Base-by-base conservation (phyloP, 345 rosid species). In the Lagerstroemia speciosa region DNA sequence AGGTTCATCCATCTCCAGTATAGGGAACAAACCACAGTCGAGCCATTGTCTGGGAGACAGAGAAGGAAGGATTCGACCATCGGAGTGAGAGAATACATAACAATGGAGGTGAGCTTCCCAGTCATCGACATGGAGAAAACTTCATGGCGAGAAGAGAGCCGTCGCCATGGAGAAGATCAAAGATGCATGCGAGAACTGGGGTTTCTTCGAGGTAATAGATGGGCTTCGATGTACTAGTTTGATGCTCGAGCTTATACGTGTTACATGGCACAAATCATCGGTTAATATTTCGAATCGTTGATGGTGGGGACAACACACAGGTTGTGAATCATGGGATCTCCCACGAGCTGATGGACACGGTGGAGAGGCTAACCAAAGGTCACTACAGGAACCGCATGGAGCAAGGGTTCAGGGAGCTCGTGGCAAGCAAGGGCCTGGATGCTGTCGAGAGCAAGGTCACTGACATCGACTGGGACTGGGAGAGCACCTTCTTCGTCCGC, bases 171-270 rank as follows among this genome's bases (percentile, higher is more conserved):
- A 81, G 67, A 76, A 82, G 75, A 91, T 93, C 84, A 81, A 87
- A 60, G 96, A 91, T 78, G 98, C 97, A 75, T 93, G 98, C 68
- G 96, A 93, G 69, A 93, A 89, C 75, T 93, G 98, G 98, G 98
- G 98, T 0, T 93, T 93, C 85, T 91, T 93, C 73, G 90, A 93
- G 98, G 98, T 93, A 79, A 12, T 27, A 11, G 4, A 0, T 14
- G 48, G 48, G 2, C 16, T 43, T 10, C 17, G 48, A n/a, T n/a
- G n/a, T n/a, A 43, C 48, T 10, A 5, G 48, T 16, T 36, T 43
- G 12, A 16, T 14, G 17, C 19, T 12, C n/a, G n/a, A n/a, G n/a
- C n/a, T n/a, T n/a, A n/a, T n/a, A n/a, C n/a, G 15, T 43, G 19
- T 43, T 43, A 43, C 19, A 5, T 43, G 19, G 15, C 19, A 4